Percentiles rank a stretch among this genome's conserved stretches.
Evolutionary conservation across 1,284 basidiomycete genomes (phyloP).

Genomic region (Melampsora americana): DNA sequence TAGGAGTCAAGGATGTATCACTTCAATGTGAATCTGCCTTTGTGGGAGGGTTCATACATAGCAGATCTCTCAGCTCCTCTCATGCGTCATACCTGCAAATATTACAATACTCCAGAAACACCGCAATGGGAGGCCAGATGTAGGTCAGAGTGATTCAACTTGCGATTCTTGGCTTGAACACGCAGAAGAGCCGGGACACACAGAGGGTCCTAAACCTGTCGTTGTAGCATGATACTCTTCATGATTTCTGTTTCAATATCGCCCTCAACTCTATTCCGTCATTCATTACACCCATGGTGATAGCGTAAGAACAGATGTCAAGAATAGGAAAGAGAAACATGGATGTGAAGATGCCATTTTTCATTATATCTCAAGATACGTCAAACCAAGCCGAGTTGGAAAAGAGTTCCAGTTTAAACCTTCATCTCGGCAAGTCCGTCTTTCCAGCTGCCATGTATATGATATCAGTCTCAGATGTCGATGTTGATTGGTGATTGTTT

Average conservation of each 20-base stretch:
- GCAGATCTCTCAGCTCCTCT: no score
- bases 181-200: no score
- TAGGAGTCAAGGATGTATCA: no score
- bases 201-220: not conserved
- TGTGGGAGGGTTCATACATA: no score
- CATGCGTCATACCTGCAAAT: no score
- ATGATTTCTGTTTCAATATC: not conserved
- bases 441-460: not conserved
- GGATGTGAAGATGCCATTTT: not conserved
- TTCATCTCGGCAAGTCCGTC: conserved; percentile 24
- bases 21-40: no score
- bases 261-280: not conserved
- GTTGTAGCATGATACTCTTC: not conserved
- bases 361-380: not conserved
- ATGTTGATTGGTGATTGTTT: not conserved
- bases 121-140: no score
- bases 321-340: not conserved
- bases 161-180: no score
- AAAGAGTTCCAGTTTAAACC: conserved; percentile 4
- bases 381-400: not conserved
- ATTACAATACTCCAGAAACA: no score
- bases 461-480: not conserved
- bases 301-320: not conserved
- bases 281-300: not conserved
- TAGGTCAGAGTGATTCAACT: no score